Conservation (phyloP, 1,284 basidiomycete species). For the Porogramme epimiltina region DNA sequence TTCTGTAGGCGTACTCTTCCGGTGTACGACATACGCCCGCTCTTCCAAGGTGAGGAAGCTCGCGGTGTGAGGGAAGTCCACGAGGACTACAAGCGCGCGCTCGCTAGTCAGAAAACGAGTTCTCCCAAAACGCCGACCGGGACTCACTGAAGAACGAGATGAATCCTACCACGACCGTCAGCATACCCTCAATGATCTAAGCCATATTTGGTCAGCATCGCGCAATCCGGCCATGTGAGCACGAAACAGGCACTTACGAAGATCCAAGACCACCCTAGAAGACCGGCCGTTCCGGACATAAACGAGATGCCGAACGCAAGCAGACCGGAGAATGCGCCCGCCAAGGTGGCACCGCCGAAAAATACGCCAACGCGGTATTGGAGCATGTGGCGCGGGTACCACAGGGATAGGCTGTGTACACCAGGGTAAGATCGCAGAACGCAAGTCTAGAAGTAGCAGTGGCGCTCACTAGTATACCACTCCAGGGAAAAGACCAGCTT, state of each 20-base stretch:
- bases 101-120: background rate
- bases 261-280: constrained; percentile 48
- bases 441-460: background rate
- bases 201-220: constrained; percentile 31
- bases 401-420: constrained; percentile 29
- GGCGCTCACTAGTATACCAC: constrained; percentile 63
- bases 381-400: constrained; percentile 38
- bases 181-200: constrained; percentile 58
- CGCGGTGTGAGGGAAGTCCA: constrained; percentile 61
- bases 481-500: constrained; percentile 72
- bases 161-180: constrained; percentile 52
- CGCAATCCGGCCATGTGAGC: background rate
- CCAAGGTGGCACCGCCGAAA: constrained; percentile 38
- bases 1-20: constrained; percentile 46
- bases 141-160: constrained; percentile 48
- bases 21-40: constrained; percentile 58
- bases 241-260: constrained; percentile 36
- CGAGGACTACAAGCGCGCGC: constrained; percentile 45
- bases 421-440: background rate
- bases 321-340: constrained; percentile 40
- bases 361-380: constrained; percentile 37
- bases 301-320: constrained; percentile 45
- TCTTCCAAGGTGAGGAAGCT: constrained; percentile 63
- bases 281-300: constrained; percentile 42
- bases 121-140: too few species aligned